phyloP scores from a whole-genome alignment of 441 rosid species.

The Omphalea diandra region DNA sequence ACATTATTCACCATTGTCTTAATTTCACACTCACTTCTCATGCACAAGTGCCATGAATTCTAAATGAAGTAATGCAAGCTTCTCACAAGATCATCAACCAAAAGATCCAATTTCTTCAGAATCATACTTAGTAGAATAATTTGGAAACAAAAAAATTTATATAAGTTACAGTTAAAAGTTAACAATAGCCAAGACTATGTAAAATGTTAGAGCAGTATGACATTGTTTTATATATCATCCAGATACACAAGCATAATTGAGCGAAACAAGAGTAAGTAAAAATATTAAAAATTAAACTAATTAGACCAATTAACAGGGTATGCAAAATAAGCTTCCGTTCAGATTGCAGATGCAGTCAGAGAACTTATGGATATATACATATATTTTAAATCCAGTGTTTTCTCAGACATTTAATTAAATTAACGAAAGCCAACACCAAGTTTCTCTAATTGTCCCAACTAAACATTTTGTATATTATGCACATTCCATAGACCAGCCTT shows the following conservation, averaged over 20 bases:
- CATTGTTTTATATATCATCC: background rate
- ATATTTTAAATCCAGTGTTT: background rate
- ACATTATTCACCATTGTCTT: too few relatives aligned
- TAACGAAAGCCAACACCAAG: background rate
- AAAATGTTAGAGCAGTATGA: background rate
- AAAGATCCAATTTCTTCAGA: constrained; percentile 3
- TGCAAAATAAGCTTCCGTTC: background rate
- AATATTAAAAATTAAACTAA: background rate
- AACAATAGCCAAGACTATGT: background rate
- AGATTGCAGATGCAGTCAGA: background rate
- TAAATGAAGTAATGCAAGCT: background rate
- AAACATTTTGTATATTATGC: background rate
- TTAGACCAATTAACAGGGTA: background rate
- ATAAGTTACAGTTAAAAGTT: background rate
- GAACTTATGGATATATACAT: background rate
- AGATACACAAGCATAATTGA: background rate
- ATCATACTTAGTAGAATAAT: background rate
- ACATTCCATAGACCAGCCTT: background rate
- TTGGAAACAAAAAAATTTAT: background rate
- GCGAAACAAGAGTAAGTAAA: background rate
- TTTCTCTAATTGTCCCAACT: background rate
- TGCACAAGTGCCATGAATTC: background rate
- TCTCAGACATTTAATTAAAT: background rate
- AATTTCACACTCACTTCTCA: constrained; percentile 1
- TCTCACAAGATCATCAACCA: background rate